A percentile compares a stretch with the other conserved stretches of the same genome.
phyloP scores from a whole-genome alignment of 2,329 filamentous ascomycete species.

The Colletotrichum acutatum region DNA sequence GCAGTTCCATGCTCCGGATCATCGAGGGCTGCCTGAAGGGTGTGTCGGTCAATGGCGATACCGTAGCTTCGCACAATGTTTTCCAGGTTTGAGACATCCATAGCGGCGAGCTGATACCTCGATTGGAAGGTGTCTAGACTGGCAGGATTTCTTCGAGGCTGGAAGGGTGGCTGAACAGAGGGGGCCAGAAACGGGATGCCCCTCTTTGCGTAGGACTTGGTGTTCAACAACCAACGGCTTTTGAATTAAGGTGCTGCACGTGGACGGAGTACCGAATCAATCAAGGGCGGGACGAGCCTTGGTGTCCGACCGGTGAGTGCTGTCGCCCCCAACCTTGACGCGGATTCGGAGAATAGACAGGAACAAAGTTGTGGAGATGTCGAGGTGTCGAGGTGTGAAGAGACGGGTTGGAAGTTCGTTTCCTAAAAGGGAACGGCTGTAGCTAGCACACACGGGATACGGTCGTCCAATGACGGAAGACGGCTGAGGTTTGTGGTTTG shows the following conservation, averaged over 20 bases:
- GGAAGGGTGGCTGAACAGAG: neutral
- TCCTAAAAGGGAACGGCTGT: conserved; percentile 10
- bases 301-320: conserved; percentile 1
- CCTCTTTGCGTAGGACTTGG: neutral
- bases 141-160: neutral
- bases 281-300: conserved; percentile 23
- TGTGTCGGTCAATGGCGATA: conserved; percentile 47
- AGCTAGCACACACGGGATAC: conserved; percentile 27
- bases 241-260: conserved; percentile 3
- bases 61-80: conserved; percentile 45
- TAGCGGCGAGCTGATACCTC: neutral
- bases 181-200: neutral
- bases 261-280: conserved; percentile 21
- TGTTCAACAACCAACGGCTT: neutral
- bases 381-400: neutral
- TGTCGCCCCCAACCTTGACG: neutral
- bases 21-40: conserved; percentile 48
- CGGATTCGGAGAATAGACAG: neutral
- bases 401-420: neutral
- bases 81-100: conserved; percentile 30
- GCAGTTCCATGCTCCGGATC: conserved; percentile 48
- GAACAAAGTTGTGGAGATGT: neutral
- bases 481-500: conserved; percentile 3
- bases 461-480: conserved; percentile 22
- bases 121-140: neutral